Evolutionary conservation across 2,329 filamentous ascomycete species (phyloP).

Genomic region (Monosporascus sp.): DNA sequence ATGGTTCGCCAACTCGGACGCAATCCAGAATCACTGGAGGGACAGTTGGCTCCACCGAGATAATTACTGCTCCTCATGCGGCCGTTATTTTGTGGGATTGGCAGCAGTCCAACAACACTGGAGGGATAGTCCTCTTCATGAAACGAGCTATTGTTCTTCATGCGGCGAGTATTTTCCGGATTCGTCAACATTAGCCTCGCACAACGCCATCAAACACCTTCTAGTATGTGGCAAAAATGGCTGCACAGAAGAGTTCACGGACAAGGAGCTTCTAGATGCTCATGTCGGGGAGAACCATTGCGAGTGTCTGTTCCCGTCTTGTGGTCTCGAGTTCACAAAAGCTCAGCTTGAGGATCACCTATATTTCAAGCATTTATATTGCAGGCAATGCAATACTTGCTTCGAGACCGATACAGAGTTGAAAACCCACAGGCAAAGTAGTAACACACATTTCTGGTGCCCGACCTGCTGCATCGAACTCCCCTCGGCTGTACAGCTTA

Average conservation of each 20-base stretch:
- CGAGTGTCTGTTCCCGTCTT: neutral
- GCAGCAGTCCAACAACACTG: no score
- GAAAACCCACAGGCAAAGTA: neutral
- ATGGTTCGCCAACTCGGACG: no score
- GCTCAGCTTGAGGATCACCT: constrained; percentile 2
- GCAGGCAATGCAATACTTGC: neutral
- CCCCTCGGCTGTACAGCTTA: neutral
- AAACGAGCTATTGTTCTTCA: neutral
- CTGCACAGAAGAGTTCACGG: neutral
- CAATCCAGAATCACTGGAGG: no score
- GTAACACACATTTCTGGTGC: constrained; percentile 6
- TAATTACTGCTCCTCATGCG: no score
- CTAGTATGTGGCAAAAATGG: neutral
- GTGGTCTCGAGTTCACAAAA: neutral
- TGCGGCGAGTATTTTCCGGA: neutral
- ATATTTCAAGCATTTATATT: neutral
- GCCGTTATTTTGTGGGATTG: no score
- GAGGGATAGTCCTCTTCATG: neutral
- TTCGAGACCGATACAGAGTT: neutral
- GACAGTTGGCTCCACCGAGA: no score
- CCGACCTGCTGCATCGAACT: constrained; percentile 8
- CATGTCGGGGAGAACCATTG: neutral
- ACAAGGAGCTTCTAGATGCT: neutral
- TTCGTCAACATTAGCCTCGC: neutral
- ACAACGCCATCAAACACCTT: neutral